Evolutionary conservation across 441 rosid genomes (phyloP), one percentile per base, ranked within the genome.

Genomic region (Capsella rubella): DNA sequence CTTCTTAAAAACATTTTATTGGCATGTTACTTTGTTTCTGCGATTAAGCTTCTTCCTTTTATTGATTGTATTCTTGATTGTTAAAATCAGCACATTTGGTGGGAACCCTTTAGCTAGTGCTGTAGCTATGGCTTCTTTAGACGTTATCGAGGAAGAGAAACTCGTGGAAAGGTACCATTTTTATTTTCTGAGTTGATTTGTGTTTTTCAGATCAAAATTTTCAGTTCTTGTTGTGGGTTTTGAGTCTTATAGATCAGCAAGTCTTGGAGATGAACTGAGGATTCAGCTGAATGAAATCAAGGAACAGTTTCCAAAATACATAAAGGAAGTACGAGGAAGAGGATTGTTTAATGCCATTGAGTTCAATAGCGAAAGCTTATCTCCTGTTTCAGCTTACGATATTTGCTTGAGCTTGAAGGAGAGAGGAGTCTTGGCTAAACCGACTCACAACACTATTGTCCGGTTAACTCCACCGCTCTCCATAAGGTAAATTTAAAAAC

Each of bases 31-130:
- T 21, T 21, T 21, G 50, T 71, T 70, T n/a, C 52, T 40, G 51
- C 57, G 10, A 65, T 64, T 40, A 16, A 72, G 35, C 64, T 74
- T 53, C 21, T 35, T 69, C 62, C 8, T 13, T 46, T 61, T 45
- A 16, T 16, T 16, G 18, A 16, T 32, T 43, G 67, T 67, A 10
- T 58, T 27, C 25, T 72, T 82, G 70, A 11, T 73, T 56, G 57
- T 54, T 58, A 46, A 6, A 78, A 50, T 64, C 86, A 92, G 99
- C 85, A 95, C 99, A 71, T 95, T 95, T 58, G 97, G 98, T 8
- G 99, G 97, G 40, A 95, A 92, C 82, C 93, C 97, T 78, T 82
- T 95, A 86, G 98, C 95, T 65, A 92, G 98, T 88, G 91, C 93
- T 37, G 98, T 92, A 64, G 93, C 98, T 52, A 82, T 95, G 81